Conservation (phyloP, 2,329 filamentous ascomycete species). For the Fusarium brachygibbosum region DNA sequence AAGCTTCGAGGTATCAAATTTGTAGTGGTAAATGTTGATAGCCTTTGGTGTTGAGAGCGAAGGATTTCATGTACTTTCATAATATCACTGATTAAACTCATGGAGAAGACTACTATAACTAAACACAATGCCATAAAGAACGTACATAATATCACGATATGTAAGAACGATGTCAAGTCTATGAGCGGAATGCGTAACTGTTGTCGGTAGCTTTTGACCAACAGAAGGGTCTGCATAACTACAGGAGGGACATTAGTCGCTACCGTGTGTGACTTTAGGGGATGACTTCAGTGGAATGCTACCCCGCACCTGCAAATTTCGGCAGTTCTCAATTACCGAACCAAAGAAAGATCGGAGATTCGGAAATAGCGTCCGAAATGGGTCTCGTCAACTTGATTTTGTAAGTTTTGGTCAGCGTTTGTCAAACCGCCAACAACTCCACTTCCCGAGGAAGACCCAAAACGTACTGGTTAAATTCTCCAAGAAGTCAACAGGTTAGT, state of each 20-base stretch:
- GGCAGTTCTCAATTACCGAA: slow-evolving; percentile 10
- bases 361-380: slow-evolving; percentile 7
- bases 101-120: too few relatives aligned
- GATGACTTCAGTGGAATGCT: neutral
- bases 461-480: neutral
- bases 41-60: neutral
- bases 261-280: too few relatives aligned
- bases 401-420: slow-evolving; percentile 15
- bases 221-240: too few relatives aligned
- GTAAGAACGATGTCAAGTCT: too few relatives aligned
- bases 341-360: slow-evolving; percentile 3
- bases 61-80: neutral
- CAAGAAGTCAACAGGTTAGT: neutral
- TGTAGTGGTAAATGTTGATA: neutral
- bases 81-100: too few relatives aligned
- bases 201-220: too few relatives aligned
- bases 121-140: too few relatives aligned
- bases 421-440: neutral
- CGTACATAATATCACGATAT: too few relatives aligned
- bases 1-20: rapidly evolving
- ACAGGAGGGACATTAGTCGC: too few relatives aligned
- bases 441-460: neutral
- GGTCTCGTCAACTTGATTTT: neutral
- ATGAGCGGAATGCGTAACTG: too few relatives aligned
- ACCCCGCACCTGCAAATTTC: neutral